Conservation (phyloP, 306 rosid species). For the Bauhinia variegata region DNA sequence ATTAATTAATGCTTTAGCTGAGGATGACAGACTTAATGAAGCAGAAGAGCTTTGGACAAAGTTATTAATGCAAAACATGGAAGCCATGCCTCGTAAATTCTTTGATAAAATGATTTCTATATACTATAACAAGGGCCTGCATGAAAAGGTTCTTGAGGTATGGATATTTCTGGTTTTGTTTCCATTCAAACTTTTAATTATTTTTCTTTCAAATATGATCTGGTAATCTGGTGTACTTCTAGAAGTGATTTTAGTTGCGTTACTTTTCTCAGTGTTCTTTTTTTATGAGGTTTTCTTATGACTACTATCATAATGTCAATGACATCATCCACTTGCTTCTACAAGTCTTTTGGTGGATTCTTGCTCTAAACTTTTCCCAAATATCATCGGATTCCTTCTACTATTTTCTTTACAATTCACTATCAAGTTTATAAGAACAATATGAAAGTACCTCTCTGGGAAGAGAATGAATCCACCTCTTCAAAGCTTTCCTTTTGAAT, state of each 20-base stretch:
- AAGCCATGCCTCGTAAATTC: constrained; percentile 83
- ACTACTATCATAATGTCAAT: no score
- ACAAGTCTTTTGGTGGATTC: no score
- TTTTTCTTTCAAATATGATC: not conserved
- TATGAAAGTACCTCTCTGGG: no score
- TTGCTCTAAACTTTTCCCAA: no score
- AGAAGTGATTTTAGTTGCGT: not conserved
- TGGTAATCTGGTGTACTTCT: not conserved
- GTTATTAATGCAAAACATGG: constrained; percentile 70
- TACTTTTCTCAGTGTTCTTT: not conserved
- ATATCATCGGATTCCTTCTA: no score
- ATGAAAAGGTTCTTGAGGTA: constrained; percentile 94
- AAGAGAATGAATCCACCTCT: no score
- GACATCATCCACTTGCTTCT: no score
- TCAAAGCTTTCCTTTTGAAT: no score
- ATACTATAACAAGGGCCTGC: constrained; percentile 63
- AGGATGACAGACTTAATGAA: constrained; percentile 88
- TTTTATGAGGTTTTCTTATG: no score
- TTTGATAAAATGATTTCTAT: constrained; percentile 80
- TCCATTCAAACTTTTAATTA: not conserved
- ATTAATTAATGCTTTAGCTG: constrained; percentile 79
- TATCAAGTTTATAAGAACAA: no score
- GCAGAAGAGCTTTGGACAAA: constrained; percentile 95
- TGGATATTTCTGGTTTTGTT: constrained; percentile 9
- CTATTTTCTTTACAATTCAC: no score